Percentiles rank a stretch among this genome's conserved stretches.
These are phyloP conservation scores for Daldinia sp. DNA, from an alignment of 2,329 filamentous ascomycete genomes.

Conservation along the genomic window DNA sequence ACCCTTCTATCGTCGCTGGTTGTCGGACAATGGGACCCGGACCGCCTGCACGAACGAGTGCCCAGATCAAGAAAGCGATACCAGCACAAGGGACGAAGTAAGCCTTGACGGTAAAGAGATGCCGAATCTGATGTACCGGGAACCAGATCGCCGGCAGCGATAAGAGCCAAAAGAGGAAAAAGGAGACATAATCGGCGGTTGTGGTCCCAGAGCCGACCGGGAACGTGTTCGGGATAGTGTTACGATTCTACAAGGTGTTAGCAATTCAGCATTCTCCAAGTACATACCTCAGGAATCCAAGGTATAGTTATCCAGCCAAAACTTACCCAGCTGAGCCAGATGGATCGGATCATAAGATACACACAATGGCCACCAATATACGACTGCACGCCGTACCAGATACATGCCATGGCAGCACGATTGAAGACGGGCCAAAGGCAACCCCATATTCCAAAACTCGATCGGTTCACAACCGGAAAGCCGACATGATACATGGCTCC, in stretches of 20 bases:
- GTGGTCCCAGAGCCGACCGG: slow-evolving; percentile 70
- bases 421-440: slow-evolving; percentile 90
- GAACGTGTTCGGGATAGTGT: slow-evolving; percentile 73
- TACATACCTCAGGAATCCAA: too few species aligned
- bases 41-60: slow-evolving; percentile 80
- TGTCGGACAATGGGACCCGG: slow-evolving; percentile 84
- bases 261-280: slow-evolving; percentile 16
- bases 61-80: slow-evolving; percentile 87
- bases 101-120: slow-evolving; percentile 90
- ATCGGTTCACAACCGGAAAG: slow-evolving; percentile 80
- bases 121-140: slow-evolving; percentile 85
- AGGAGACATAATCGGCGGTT: slow-evolving; percentile 79
- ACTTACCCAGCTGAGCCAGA: slow-evolving; percentile 75
- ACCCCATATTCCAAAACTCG: slow-evolving; percentile 90
- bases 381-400: slow-evolving; percentile 87
- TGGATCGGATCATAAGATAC: slow-evolving; percentile 85
- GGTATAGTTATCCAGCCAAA: background rate
- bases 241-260: slow-evolving; percentile 50
- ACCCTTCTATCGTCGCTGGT: slow-evolving; percentile 68
- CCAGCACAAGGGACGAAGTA: slow-evolving; percentile 85
- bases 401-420: slow-evolving; percentile 82
- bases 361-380: slow-evolving; percentile 89
- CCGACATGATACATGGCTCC: slow-evolving; percentile 89
- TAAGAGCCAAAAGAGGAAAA: slow-evolving; percentile 85
- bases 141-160: slow-evolving; percentile 89